Conservation (phyloP, 257 asterid species). For the Marsdenia floribunda region DNA sequence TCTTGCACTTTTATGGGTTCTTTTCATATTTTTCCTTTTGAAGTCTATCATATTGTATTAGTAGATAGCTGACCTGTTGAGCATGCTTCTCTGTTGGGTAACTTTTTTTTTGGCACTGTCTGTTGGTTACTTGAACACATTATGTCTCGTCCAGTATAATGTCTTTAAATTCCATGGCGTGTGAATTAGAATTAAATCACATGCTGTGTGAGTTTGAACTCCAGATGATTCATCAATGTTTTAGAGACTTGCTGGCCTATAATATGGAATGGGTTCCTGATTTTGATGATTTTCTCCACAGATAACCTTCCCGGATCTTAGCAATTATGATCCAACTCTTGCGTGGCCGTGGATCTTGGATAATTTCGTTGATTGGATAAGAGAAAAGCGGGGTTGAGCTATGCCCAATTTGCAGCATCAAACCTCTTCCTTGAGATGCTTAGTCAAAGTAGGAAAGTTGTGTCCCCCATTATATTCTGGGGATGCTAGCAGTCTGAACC, state of each 20-base stretch:
- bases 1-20: background rate
- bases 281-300: conserved; percentile 21
- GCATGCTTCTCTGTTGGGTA: background rate
- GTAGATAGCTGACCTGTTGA: background rate
- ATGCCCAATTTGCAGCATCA: background rate
- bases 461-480: conserved; percentile 5
- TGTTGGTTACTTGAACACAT: background rate
- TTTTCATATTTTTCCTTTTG: background rate
- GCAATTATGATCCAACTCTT: conserved; percentile 56
- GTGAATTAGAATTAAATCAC: background rate
- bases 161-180: background rate
- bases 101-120: background rate
- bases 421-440: background rate
- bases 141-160: background rate
- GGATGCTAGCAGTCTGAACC: conserved; percentile 4
- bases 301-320: conserved; percentile 73
- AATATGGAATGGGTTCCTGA: background rate
- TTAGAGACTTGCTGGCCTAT: background rate
- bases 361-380: conserved; percentile 75
- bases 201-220: background rate
- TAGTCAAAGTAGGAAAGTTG: background rate
- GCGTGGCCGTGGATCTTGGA: conserved; percentile 85
- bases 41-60: background rate
- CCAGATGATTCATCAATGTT: background rate
- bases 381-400: conserved; percentile 25